Conservation (phyloP, 148 eudicot species). For the Pouteria glomerata region DNA sequence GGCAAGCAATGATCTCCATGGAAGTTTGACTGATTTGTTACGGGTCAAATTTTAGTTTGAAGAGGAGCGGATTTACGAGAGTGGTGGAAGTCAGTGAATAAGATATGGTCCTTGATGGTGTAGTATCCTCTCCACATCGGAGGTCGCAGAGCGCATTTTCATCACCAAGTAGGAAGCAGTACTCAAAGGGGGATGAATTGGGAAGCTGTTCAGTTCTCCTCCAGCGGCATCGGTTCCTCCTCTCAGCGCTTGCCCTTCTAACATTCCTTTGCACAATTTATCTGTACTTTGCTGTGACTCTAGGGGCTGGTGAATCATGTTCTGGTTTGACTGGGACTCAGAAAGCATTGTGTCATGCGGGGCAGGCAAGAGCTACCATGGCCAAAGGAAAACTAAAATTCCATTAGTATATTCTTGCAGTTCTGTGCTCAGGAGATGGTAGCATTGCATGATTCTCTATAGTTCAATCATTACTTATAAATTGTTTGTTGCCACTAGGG, state of each 20-base stretch:
- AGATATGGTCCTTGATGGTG: conserved; percentile 8
- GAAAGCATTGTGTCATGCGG: conserved; percentile 50
- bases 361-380: conserved; percentile 40
- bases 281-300: conserved; percentile 83
- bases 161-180: conserved; percentile 31
- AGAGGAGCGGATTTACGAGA: neutral
- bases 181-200: conserved; percentile 39
- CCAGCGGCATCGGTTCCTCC: conserved; percentile 77
- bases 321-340: conserved; percentile 51
- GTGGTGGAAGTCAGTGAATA: neutral
- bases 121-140: conserved; percentile 35
- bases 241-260: conserved; percentile 72
- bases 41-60: neutral
- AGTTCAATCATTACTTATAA: neutral
- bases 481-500: neutral
- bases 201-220: conserved; percentile 56
- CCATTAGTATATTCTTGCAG: conserved; percentile 18
- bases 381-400: conserved; percentile 62
- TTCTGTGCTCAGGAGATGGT: neutral
- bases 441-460: neutral
- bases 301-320: conserved; percentile 50
- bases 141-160: conserved; percentile 41
- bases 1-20: neutral
- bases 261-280: conserved; percentile 71
- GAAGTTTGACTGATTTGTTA: neutral